These are phyloP conservation scores for Calonectria pteridis DNA, from an alignment of 2,329 filamentous ascomycete genomes.

Conservation along the genomic window DNA sequence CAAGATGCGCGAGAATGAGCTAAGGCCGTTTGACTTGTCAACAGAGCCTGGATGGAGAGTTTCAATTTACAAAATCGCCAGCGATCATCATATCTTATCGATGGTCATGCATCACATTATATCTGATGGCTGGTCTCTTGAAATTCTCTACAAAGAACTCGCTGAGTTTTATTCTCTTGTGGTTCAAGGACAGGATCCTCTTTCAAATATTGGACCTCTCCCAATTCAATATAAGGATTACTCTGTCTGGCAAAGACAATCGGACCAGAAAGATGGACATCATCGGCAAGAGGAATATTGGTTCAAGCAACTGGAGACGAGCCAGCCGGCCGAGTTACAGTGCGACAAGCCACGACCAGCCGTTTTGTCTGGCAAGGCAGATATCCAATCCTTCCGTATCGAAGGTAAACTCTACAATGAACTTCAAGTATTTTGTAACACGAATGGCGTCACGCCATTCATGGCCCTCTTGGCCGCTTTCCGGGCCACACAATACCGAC, in stretches of 20 bases:
- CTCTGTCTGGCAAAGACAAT: not conserved
- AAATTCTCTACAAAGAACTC: not conserved
- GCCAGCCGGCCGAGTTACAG: not conserved
- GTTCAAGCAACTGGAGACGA: not conserved
- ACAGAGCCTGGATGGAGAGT: not conserved
- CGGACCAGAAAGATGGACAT: not conserved
- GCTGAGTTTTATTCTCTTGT: not conserved
- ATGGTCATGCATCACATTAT: not conserved
- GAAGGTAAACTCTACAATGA: not conserved
- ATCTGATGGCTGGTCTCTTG: not conserved
- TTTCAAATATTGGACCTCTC: not conserved
- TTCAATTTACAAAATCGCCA: not conserved
- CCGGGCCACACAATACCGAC: conserved; percentile 38
- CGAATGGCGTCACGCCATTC: not conserved
- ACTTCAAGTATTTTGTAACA: not conserved
- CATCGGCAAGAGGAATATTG: not conserved
- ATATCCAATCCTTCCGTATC: not conserved
- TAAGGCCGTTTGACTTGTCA: not conserved
- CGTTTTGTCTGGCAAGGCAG: not conserved
- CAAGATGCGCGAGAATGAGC: not conserved
- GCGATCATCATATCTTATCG: not conserved
- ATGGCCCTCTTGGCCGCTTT: conserved; percentile 38
- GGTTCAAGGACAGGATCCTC: not conserved
- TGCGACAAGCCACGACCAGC: not conserved
- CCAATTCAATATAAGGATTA: not conserved